Percentiles rank a stretch among this genome's conserved stretches.
Conservation (phyloP, 352 stramenopile genomes). For the Pythium inflatum region DNA sequence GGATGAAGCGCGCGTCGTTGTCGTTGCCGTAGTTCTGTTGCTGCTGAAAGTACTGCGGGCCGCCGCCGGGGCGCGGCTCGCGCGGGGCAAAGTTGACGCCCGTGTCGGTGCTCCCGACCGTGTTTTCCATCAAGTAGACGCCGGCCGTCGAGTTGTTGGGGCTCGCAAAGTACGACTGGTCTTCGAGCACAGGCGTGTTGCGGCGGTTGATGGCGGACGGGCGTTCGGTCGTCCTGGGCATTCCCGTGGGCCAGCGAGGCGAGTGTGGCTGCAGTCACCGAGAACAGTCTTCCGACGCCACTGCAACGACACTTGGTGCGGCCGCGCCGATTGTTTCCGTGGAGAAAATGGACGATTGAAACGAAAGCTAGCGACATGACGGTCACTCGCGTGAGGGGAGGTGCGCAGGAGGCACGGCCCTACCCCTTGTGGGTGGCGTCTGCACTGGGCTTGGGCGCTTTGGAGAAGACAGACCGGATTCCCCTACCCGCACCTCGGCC, state of each 20-base stretch:
- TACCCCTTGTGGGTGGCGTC: not conserved
- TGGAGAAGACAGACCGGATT: slow-evolving; percentile 6
- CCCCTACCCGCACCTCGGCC: not conserved
- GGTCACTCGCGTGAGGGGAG: slow-evolving; percentile 16
- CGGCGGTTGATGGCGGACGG: slow-evolving; percentile 39
- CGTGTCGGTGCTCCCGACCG: slow-evolving; percentile 32
- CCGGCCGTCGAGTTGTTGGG: slow-evolving; percentile 46
- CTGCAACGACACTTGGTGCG: not conserved
- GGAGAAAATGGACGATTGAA: slow-evolving; percentile 11
- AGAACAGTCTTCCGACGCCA: not conserved
- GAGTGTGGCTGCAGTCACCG: slow-evolving; percentile 13
- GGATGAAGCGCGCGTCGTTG: slow-evolving; percentile 42
- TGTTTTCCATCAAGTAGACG: slow-evolving; percentile 76
- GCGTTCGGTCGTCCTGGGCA: slow-evolving; percentile 32
- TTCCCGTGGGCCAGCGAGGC: slow-evolving; percentile 18
- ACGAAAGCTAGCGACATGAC: slow-evolving; percentile 6
- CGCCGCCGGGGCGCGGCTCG: slow-evolving; percentile 22
- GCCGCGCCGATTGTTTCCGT: not conserved
- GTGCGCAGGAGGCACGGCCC: not conserved
- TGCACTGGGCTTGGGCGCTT: slow-evolving; percentile 24
- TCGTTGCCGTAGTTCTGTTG: slow-evolving; percentile 28
- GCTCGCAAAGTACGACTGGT: slow-evolving; percentile 65
- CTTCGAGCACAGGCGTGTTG: slow-evolving; percentile 75
- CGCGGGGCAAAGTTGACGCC: slow-evolving; percentile 30
- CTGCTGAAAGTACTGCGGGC: slow-evolving; percentile 38